Percentiles rank a stretch among this genome's conserved stretches.
These are phyloP conservation scores for Didymella arachidicola DNA, from an alignment of 2,329 filamentous ascomycete species.

Conservation along the genomic window DNA sequence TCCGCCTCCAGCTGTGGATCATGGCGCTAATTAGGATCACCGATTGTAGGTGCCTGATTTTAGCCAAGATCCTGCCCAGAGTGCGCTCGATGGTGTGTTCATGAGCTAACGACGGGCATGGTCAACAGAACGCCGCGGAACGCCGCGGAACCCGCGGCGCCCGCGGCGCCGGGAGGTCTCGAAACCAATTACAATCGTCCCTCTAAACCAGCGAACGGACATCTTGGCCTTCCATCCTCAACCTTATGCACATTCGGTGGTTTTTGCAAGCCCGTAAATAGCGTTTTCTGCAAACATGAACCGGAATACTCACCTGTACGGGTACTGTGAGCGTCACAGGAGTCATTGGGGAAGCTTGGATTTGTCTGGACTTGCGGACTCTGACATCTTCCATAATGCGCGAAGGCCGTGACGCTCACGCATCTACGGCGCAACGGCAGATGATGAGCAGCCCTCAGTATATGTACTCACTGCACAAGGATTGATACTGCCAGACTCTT, in stretches of 20 bases:
- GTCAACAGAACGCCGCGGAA: neutral
- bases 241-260: neutral
- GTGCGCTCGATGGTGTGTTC: neutral
- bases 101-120: neutral
- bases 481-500: neutral
- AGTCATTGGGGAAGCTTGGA: neutral
- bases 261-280: neutral
- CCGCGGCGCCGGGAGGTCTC: neutral
- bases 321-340: neutral
- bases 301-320: neutral
- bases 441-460: neutral
- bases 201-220: neutral
- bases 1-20: neutral
- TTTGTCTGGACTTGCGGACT: neutral
- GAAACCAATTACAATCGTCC: neutral
- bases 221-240: neutral
- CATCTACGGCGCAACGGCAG: neutral
- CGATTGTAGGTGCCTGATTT: neutral
- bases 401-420: neutral
- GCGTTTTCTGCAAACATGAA: neutral
- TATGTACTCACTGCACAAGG: neutral
- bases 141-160: no score
- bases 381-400: neutral
- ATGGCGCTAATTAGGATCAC: neutral
- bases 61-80: neutral